Conservation (phyloP, 2,329 filamentous ascomycete genomes). For the Microdochium trichocladiopsis region DNA sequence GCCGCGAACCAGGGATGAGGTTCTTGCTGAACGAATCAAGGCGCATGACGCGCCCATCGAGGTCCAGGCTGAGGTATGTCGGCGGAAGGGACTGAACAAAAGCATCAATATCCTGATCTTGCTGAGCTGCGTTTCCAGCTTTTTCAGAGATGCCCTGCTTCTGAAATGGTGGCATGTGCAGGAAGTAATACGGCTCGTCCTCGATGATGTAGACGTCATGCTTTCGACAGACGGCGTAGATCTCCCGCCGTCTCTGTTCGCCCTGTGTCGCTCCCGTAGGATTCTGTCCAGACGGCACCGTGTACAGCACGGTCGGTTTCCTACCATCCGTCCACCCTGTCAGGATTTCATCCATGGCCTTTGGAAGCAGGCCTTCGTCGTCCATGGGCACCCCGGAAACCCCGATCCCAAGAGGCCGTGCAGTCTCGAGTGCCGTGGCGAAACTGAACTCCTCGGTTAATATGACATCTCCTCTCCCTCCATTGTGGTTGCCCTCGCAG, state of each 20-base stretch:
- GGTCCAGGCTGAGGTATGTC: slow-evolving; percentile 71
- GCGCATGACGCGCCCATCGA: slow-evolving; percentile 81
- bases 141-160: slow-evolving; percentile 34
- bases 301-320: slow-evolving; percentile 51
- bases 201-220: slow-evolving; percentile 85
- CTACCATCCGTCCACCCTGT: slow-evolving; percentile 37
- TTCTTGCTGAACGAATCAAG: slow-evolving; percentile 95
- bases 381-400: slow-evolving; percentile 45
- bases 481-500: slow-evolving; percentile 48
- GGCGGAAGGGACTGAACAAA: slow-evolving; percentile 71
- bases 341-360: slow-evolving; percentile 43
- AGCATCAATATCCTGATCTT: slow-evolving; percentile 28
- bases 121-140: background rate
- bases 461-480: slow-evolving; percentile 55
- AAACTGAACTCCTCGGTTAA: slow-evolving; percentile 92
- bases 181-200: slow-evolving; percentile 92
- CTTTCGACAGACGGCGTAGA: slow-evolving; percentile 74
- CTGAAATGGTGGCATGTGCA: slow-evolving; percentile 79
- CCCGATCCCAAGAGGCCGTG: slow-evolving; percentile 43
- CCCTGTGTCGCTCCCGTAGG: slow-evolving; percentile 82
- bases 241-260: slow-evolving; percentile 54
- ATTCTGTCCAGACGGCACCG: slow-evolving; percentile 74
- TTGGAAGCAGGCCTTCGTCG: slow-evolving; percentile 44
- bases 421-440: slow-evolving; percentile 59
- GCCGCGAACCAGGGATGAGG: slow-evolving; percentile 70